Evolutionary conservation across 495 filamentous ascomycete species (phyloP), one percentile per base, ranked within the genome.

Genomic region (Trichoderma erinaceum): DNA sequence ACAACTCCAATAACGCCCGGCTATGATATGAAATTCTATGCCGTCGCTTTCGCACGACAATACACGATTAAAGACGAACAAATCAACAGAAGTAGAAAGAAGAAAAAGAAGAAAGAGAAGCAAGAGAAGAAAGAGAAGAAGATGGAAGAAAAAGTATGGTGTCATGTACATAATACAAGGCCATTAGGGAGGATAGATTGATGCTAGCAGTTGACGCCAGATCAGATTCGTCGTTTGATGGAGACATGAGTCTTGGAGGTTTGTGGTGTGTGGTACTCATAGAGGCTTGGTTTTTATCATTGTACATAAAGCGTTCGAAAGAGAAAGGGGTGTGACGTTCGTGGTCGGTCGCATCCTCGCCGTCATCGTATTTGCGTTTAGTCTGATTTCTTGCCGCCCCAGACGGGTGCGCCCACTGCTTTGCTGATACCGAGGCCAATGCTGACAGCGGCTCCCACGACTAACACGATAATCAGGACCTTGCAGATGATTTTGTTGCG

Each of bases 401-500:
- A 83, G 70, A 82, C 79, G 35, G 75, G 76, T 10, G 81, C 80
- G 32, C 80, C 79, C 4, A 82, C 75, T 4, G 80, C 77, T 71
- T 82, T 84, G 76, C 81, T 84, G 70, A 84, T 74, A 63, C 81
- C 81, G 63, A 83, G 73, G 41, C 81, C 81, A 10, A 84, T 78
- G 50, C 73, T 80, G 23, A 84, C 77, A 16, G 80, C 81, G 65
- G 81, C 73, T 64, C 79, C 81, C 68, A 83, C 69, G 48, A 84
- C 73, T 16, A 82, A 70, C 38, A 83, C 44, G 35, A 75, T 75
- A 66, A 82, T 76, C 63, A 77, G 70, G 48, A 81, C 71, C 72
- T 80, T 79, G 71, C 72, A 71, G n/a, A 80, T 73, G 67, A 83
- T 77, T 21, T 79, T 76, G 68, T 78, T 82, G 68, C 80, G 80